Conservation (phyloP, 2,329 filamentous ascomycete species). For the Rhynchosporium secalis region DNA sequence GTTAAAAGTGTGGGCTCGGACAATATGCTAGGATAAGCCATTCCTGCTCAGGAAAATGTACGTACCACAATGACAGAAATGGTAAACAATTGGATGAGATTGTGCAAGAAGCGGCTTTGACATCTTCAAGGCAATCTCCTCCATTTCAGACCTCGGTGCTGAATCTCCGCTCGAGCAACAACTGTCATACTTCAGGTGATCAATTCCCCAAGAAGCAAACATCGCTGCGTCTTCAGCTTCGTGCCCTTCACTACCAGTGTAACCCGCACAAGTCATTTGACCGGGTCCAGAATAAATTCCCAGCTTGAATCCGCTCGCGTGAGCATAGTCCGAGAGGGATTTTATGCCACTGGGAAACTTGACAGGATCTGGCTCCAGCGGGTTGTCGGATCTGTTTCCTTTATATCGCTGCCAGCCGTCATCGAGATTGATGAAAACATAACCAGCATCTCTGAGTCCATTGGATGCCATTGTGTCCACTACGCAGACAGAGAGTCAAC, state of each 20-base stretch:
- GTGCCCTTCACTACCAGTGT: conserved; percentile 53
- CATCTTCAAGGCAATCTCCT: conserved; percentile 44
- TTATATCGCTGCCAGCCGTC: conserved; percentile 57
- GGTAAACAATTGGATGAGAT: conserved; percentile 50
- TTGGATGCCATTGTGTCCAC: conserved; percentile 47
- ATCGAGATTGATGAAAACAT: conserved; percentile 57
- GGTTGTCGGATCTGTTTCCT: conserved; percentile 39
- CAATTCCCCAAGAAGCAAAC: conserved; percentile 59
- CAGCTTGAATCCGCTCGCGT: conserved; percentile 58
- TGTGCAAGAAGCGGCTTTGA: conserved; percentile 48
- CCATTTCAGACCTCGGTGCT: conserved; percentile 40
- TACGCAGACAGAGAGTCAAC: too few relatives aligned
- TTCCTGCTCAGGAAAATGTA: too few relatives aligned
- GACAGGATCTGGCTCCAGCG: conserved; percentile 45
- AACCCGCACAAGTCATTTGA: conserved; percentile 31
- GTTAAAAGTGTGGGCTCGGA: too few relatives aligned
- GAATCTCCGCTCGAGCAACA: conserved; percentile 53
- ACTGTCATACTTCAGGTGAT: conserved; percentile 62
- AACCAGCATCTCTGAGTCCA: conserved; percentile 52
- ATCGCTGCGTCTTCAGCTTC: conserved; percentile 58
- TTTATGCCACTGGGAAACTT: conserved; percentile 61
- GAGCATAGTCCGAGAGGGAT: conserved; percentile 53
- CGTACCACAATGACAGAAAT: conserved; percentile 50
- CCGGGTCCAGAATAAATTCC: conserved; percentile 63
- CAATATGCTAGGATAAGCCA: too few relatives aligned